Evolutionary conservation across 148 eudicot genomes (phyloP).

Genomic region (Persicaria maculosa): DNA sequence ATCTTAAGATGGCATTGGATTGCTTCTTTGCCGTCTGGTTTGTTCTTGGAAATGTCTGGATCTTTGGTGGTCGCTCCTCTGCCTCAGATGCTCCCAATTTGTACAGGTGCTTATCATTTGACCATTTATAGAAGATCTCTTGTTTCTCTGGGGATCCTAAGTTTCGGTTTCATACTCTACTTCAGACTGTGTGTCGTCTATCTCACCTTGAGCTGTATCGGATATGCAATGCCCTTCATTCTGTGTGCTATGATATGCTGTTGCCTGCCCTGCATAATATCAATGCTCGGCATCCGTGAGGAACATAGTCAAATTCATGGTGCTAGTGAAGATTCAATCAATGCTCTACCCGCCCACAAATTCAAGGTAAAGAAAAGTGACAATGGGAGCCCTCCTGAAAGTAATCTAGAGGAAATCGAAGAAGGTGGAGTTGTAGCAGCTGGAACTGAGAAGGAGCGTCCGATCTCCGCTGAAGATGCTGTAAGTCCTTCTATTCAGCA

Average conservation of each 20-base stretch:
- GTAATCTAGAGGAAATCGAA: conserved; percentile 20
- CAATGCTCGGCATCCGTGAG: conserved; percentile 41
- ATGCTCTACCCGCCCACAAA: conserved; percentile 39
- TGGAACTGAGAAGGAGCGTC: conserved; percentile 46
- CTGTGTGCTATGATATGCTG: conserved; percentile 49
- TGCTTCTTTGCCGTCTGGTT: conserved; percentile 61
- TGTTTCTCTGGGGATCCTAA: not conserved
- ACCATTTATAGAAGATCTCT: not conserved
- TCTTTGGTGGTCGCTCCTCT: conserved; percentile 48
- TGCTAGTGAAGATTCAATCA: conserved; percentile 43
- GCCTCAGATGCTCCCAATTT: conserved; percentile 49
- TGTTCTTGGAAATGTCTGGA: conserved; percentile 51
- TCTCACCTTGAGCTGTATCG: conserved; percentile 42
- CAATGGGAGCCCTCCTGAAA: conserved; percentile 14
- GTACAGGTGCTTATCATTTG: conserved; percentile 28
- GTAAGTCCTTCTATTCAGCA: conserved; percentile 21
- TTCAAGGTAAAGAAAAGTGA: conserved; percentile 32
- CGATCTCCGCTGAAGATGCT: conserved; percentile 47
- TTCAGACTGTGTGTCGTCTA: conserved; percentile 44
- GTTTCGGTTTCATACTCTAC: not conserved
- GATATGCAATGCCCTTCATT: conserved; percentile 54
- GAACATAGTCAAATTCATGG: conserved; percentile 36
- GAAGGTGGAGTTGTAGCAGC: conserved; percentile 30
- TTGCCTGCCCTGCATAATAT: conserved; percentile 48
- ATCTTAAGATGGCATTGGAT: conserved; percentile 47